phyloP scores from a whole-genome alignment of 441 rosid genomes.

The Pelargonium cotyledonis region DNA sequence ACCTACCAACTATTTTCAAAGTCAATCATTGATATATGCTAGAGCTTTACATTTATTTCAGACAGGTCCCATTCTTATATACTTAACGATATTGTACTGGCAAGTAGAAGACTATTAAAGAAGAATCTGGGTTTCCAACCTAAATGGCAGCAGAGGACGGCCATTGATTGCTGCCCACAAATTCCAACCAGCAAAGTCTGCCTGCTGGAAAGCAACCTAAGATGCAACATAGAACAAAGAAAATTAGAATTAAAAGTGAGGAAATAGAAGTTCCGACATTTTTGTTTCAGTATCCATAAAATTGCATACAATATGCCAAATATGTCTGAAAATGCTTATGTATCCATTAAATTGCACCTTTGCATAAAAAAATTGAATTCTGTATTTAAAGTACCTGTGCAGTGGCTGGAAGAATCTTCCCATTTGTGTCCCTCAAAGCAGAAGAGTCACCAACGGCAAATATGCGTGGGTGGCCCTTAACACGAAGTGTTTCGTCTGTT shows the following conservation, averaged over 20 bases:
- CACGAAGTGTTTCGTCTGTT: conserved; percentile 94
- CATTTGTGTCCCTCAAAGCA: conserved; percentile 63
- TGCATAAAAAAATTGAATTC: not conserved
- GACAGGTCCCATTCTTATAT: not conserved
- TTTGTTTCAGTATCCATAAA: not conserved
- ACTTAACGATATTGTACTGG: not conserved
- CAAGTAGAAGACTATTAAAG: not conserved
- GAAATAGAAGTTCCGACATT: not conserved
- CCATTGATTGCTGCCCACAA: conserved; percentile 89
- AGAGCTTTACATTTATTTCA: not conserved
- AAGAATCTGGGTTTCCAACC: conserved; percentile 29
- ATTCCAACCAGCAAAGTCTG: conserved; percentile 94
- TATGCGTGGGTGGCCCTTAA: conserved; percentile 87
- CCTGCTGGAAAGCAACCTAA: conserved; percentile 97
- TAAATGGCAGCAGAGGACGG: conserved; percentile 85
- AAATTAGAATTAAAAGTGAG: not conserved
- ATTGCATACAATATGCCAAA: not conserved
- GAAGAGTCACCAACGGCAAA: conserved; percentile 91
- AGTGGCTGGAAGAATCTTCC: conserved; percentile 85
- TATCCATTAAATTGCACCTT: not conserved
- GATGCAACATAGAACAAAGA: conserved; percentile 15
- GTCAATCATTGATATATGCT: not conserved
- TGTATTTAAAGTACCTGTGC: conserved; percentile 58
- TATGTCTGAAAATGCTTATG: not conserved
- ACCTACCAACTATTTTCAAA: not conserved